phyloP scores from a whole-genome alignment of 179 eudicot genomes.

The Drosera spatulata region DNA sequence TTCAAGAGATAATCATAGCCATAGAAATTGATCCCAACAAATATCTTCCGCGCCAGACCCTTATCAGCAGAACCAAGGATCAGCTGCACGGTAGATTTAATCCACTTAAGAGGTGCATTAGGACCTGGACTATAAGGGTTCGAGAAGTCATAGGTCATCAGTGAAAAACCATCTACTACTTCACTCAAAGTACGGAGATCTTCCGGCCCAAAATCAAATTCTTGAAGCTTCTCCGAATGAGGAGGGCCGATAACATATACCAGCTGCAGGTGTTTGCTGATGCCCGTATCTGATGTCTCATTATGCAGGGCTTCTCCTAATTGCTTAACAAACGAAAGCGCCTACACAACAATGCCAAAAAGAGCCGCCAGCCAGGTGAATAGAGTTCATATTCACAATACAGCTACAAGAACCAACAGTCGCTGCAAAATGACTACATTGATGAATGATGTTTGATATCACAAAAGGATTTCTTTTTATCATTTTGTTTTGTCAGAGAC shows the following conservation, averaged over 20 bases:
- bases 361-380: too few species aligned
- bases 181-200: slow-evolving; percentile 62
- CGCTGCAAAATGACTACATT: too few species aligned
- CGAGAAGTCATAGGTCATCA: slow-evolving; percentile 97
- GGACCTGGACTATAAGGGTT: slow-evolving; percentile 87
- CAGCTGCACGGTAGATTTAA: slow-evolving; percentile 44
- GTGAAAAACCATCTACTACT: slow-evolving; percentile 86
- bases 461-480: too few species aligned
- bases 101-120: slow-evolving; percentile 91
- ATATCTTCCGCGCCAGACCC: slow-evolving; percentile 49
- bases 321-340: slow-evolving; percentile 63
- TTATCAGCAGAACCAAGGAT: slow-evolving; percentile 38
- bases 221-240: slow-evolving; percentile 47
- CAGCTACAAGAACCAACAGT: too few species aligned
- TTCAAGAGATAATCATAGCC: slow-evolving; percentile 70
- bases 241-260: slow-evolving; percentile 94
- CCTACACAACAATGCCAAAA: slow-evolving; percentile 37
- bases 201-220: slow-evolving; percentile 84
- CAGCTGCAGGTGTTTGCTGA: slow-evolving; percentile 39
- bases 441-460: too few species aligned
- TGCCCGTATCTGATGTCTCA: slow-evolving; percentile 26
- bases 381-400: too few species aligned
- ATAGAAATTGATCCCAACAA: slow-evolving; percentile 86
- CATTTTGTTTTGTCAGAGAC: too few species aligned
- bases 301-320: slow-evolving; percentile 77